A percentile compares a stretch with the other conserved stretches of the same genome.
These are phyloP conservation scores for Oleoguttula mirabilis DNA, from an alignment of 495 filamentous ascomycete genomes.

Conservation along the genomic window DNA sequence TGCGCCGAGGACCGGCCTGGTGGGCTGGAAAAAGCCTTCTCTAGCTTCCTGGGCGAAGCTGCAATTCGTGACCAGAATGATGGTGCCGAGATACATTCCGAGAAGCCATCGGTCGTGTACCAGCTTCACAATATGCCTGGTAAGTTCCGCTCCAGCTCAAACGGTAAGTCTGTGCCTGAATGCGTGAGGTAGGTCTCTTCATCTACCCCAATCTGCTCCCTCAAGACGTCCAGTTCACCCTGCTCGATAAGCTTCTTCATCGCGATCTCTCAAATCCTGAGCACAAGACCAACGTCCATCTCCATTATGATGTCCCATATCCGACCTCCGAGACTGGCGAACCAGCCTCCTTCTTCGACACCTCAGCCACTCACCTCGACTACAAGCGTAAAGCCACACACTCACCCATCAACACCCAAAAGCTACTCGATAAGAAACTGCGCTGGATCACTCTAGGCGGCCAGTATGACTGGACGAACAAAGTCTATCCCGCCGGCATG, in stretches of 20 bases:
- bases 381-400: slow-evolving; percentile 61
- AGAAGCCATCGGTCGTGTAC: neutral
- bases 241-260: slow-evolving; percentile 62
- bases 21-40: neutral
- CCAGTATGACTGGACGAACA: slow-evolving; percentile 87
- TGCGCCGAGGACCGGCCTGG: neutral
- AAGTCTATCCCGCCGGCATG: slow-evolving; percentile 53
- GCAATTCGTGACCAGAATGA: neutral
- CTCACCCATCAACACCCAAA: slow-evolving; percentile 52
- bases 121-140: slow-evolving; percentile 5
- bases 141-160: neutral
- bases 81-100: neutral
- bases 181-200: slow-evolving; percentile 48
- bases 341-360: slow-evolving; percentile 38
- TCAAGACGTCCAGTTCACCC: slow-evolving; percentile 47
- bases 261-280: slow-evolving; percentile 60
- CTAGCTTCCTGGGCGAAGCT: neutral
- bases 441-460: slow-evolving; percentile 90
- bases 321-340: slow-evolving; percentile 22
- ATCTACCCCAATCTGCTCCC: slow-evolving; percentile 65
- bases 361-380: slow-evolving; percentile 18
- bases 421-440: slow-evolving; percentile 60
- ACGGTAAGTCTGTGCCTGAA: neutral
- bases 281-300: slow-evolving; percentile 78
- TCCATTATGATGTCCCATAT: slow-evolving; percentile 70